A percentile compares a stretch with the other conserved stretches of the same genome.
phyloP scores from a whole-genome alignment of 352 stramenopile species.

The Thraustotheca clavata region DNA sequence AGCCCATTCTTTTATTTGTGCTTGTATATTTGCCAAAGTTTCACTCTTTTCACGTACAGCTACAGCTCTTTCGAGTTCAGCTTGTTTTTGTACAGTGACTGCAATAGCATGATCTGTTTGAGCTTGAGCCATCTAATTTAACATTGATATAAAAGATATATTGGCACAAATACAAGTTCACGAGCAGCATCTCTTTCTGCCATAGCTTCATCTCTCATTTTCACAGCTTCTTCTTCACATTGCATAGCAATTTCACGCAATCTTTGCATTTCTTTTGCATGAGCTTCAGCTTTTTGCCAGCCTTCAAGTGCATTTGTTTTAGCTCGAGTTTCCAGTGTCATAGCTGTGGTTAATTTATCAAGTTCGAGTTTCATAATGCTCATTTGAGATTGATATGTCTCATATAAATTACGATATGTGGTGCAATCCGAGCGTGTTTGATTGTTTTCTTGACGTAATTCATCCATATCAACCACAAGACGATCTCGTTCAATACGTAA shows the following conservation, averaged over 20 bases:
- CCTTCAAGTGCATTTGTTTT: slow-evolving; percentile 39
- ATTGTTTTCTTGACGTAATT: background rate
- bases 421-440: slow-evolving; percentile 10
- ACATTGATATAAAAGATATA: background rate
- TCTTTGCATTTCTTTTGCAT: slow-evolving; percentile 35
- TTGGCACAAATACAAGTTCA: slow-evolving; percentile 23
- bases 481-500: slow-evolving; percentile 45
- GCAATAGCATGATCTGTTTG: slow-evolving; percentile 45
- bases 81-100: slow-evolving; percentile 35
- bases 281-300: slow-evolving; percentile 37
- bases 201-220: slow-evolving; percentile 39
- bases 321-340: slow-evolving; percentile 13
- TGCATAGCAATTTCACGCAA: slow-evolving; percentile 33
- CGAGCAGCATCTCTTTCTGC: slow-evolving; percentile 37
- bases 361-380: slow-evolving; percentile 8
- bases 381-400: slow-evolving; percentile 7
- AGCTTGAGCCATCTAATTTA: slow-evolving; percentile 24
- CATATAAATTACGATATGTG: slow-evolving; percentile 15
- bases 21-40: slow-evolving; percentile 29
- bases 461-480: slow-evolving; percentile 20
- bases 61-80: slow-evolving; percentile 34
- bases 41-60: slow-evolving; percentile 30
- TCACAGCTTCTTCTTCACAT: slow-evolving; percentile 41
- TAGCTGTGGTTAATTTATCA: background rate
- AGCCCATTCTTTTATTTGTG: slow-evolving; percentile 38